phyloP scores from a whole-genome alignment of 768 basidiomycete species.

The Dioszegia hungarica region DNA sequence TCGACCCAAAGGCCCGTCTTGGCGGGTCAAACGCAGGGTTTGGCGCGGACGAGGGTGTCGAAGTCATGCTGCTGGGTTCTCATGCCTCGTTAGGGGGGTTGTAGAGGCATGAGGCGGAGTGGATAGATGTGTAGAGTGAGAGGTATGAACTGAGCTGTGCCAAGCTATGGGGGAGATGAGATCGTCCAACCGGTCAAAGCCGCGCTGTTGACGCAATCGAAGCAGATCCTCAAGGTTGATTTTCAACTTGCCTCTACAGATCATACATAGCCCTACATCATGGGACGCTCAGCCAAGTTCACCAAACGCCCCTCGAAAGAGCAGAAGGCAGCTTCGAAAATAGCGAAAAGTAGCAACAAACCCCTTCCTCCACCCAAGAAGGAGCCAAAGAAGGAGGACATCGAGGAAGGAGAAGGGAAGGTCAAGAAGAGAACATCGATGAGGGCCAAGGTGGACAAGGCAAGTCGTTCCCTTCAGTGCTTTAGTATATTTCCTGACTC shows the following conservation, averaged over 20 bases:
- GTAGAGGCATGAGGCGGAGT: neutral
- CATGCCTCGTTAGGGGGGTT: neutral
- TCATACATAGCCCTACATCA: constrained; percentile 3
- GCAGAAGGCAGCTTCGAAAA: constrained; percentile 30
- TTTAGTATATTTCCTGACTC: neutral
- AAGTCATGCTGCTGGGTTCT: constrained; percentile 6
- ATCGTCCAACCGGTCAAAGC: no score
- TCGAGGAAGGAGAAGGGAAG: constrained; percentile 9
- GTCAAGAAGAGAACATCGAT: constrained; percentile 35
- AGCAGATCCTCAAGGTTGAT: no score
- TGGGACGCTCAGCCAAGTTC: constrained; percentile 38
- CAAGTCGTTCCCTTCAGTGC: no score
- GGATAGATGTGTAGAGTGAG: no score
- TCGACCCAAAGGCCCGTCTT: constrained; percentile 26
- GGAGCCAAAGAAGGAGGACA: constrained; percentile 1
- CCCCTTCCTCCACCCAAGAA: constrained; percentile 5
- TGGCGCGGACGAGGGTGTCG: neutral
- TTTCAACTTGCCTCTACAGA: neutral
- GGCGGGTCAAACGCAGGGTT: constrained; percentile 11
- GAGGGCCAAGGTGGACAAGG: constrained; percentile 37
- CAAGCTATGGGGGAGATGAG: neutral
- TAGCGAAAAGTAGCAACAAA: constrained; percentile 22
- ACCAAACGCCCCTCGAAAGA: constrained; percentile 33
- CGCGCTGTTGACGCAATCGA: no score
- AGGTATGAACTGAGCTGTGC: neutral